A percentile compares a stretch with the other conserved stretches of the same genome.
These are phyloP conservation scores for Kernera saxatilis DNA, from an alignment of 345 rosid genomes.

Conservation along the genomic window DNA sequence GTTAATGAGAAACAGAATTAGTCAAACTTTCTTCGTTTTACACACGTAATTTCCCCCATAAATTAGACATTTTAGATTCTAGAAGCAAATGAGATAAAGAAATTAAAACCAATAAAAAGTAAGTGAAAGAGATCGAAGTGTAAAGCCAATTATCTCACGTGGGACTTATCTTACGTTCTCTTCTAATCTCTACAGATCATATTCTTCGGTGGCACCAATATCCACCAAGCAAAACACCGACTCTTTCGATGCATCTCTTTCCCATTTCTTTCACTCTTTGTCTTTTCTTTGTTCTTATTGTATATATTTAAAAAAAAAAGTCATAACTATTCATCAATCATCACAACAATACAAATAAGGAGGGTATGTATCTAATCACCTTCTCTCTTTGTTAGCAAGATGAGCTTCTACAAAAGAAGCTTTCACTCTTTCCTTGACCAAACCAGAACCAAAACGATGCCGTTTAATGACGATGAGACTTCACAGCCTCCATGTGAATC, in stretches of 20 bases:
- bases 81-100: neutral
- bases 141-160: neutral
- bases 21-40: neutral
- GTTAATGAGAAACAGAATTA: neutral
- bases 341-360: neutral
- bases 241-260: neutral
- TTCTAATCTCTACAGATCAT: conserved; percentile 22
- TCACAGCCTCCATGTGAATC: too few relatives aligned
- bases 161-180: conserved; percentile 12
- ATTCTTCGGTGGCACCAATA: neutral
- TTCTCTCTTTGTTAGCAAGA: conserved; percentile 27
- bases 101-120: neutral
- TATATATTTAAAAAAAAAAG: neutral
- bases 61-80: neutral
- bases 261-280: neutral
- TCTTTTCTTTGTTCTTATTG: neutral
- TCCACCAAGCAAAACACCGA: conserved; percentile 16
- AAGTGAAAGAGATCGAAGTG: neutral
- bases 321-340: conserved; percentile 1
- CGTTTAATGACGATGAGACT: neutral
- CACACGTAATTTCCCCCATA: neutral
- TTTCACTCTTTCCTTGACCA: conserved; percentile 41
- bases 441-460: conserved; percentile 4
- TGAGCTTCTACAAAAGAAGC: conserved; percentile 48
- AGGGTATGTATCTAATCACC: neutral